phyloP scores from a whole-genome alignment of 1,284 basidiomycete genomes.

The Leucoagaricus sp. region DNA sequence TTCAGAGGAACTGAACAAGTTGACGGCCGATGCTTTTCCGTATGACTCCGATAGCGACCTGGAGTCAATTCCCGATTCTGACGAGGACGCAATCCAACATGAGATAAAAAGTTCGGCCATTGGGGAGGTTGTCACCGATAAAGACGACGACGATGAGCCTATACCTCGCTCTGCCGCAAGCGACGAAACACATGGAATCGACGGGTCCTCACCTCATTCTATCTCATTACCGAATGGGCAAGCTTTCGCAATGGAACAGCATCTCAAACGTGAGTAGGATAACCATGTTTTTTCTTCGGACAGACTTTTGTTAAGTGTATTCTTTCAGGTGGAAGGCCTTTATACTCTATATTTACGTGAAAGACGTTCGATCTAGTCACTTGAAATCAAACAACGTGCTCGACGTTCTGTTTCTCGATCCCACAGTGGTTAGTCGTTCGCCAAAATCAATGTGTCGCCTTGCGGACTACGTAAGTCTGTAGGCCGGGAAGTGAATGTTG shows the following conservation, averaged over 20 bases:
- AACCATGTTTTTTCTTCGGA: neutral
- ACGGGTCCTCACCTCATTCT: neutral
- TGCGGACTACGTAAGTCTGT: neutral
- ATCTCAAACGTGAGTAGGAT: neutral
- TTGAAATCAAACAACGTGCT: neutral
- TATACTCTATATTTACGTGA: neutral
- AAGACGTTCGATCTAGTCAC: neutral
- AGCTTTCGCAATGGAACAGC: neutral
- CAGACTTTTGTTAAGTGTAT: neutral
- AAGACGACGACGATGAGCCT: neutral
- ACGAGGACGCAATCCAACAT: neutral
- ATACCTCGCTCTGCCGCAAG: neutral
- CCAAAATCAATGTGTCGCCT: slow-evolving; percentile 1
- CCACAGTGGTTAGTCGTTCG: neutral
- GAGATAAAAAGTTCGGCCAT: neutral
- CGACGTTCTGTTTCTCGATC: neutral
- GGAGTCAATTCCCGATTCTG: neutral
- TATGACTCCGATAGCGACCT: neutral
- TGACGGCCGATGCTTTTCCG: neutral
- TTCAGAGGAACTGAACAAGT: neutral
- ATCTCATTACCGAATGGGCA: neutral
- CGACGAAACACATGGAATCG: neutral
- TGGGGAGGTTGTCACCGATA: neutral
- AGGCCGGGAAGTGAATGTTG: too few species aligned
- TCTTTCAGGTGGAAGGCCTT: neutral